phyloP scores from a whole-genome alignment of 1,139 yeast genomes.

The Yamadazyma trypodendri region DNA sequence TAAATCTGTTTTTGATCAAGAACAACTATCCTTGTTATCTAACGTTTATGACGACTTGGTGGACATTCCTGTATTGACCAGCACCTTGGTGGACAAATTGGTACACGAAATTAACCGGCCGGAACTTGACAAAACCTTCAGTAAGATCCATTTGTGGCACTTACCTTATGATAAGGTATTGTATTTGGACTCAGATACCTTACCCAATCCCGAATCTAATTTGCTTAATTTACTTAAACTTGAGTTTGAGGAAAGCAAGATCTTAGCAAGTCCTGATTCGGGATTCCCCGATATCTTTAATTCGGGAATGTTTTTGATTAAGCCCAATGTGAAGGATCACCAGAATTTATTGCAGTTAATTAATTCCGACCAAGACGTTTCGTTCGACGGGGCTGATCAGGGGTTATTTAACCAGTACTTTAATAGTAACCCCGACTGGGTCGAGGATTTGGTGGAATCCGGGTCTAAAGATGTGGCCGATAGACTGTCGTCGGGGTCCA shows the following conservation, averaged over 20 bases:
- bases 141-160: slow-evolving; percentile 75
- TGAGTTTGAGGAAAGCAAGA: slow-evolving; percentile 35
- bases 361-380: slow-evolving; percentile 28
- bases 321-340: slow-evolving; percentile 54
- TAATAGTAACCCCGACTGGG: slow-evolving; percentile 49
- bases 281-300: slow-evolving; percentile 98
- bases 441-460: slow-evolving; percentile 17
- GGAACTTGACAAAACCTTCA: slow-evolving; percentile 67
- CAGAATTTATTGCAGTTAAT: slow-evolving; percentile 41
- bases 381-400: slow-evolving; percentile 96
- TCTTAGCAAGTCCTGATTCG: slow-evolving; percentile 82
- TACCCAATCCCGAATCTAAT: slow-evolving; percentile 47
- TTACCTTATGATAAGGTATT: slow-evolving; percentile 58
- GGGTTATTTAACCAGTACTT: slow-evolving; percentile 86
- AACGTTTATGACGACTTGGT: slow-evolving; percentile 31
- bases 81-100: slow-evolving; percentile 25
- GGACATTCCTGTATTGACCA: slow-evolving; percentile 27
- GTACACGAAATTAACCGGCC: slow-evolving; percentile 57
- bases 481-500: slow-evolving; percentile 17
- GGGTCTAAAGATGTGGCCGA: slow-evolving; percentile 9
- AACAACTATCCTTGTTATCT: slow-evolving; percentile 28
- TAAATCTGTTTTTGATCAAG: slow-evolving; percentile 23
- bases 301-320: slow-evolving; percentile 75
- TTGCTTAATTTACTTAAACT: slow-evolving; percentile 29
- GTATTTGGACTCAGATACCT: slow-evolving; percentile 80